Percentiles rank a stretch among this genome's conserved stretches.
phyloP scores from a whole-genome alignment of 2,329 filamentous ascomycete species.

The Harringtonia lauricola region DNA sequence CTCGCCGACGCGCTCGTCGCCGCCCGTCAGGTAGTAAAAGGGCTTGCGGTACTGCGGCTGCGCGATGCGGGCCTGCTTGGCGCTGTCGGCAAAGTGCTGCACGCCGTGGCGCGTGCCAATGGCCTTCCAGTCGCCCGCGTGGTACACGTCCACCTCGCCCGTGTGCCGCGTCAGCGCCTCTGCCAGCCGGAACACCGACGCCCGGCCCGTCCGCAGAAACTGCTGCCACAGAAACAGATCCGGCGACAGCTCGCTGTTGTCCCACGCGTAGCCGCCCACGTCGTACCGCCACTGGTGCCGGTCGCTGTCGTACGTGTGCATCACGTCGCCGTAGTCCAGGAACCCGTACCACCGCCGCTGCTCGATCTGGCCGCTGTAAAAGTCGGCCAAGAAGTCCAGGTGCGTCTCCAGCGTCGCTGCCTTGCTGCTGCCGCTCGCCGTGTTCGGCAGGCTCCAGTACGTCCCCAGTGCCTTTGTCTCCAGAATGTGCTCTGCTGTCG shows the following conservation, averaged over 20 bases:
- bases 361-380: slow-evolving; percentile 43
- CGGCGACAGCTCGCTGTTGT: slow-evolving; percentile 52
- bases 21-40: slow-evolving; percentile 43
- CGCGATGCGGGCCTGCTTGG: slow-evolving; percentile 51
- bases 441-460: slow-evolving; percentile 38
- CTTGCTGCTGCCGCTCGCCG: too few species aligned
- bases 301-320: slow-evolving; percentile 49
- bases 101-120: slow-evolving; percentile 53
- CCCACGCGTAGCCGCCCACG: slow-evolving; percentile 53
- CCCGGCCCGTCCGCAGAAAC: slow-evolving; percentile 46
- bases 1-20: slow-evolving; percentile 44
- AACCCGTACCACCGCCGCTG: slow-evolving; percentile 53
- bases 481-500: slow-evolving; percentile 30
- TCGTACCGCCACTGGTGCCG: slow-evolving; percentile 53
- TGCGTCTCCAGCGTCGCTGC: slow-evolving; percentile 34
- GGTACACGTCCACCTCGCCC: slow-evolving; percentile 51
- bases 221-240: slow-evolving; percentile 53
- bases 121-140: slow-evolving; percentile 44
- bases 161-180: slow-evolving; percentile 48
- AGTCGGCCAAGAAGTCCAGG: slow-evolving; percentile 44
- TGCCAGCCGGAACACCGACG: slow-evolving; percentile 46
- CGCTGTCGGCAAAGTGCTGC: slow-evolving; percentile 49
- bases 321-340: slow-evolving; percentile 50
- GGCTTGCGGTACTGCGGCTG: slow-evolving; percentile 44
- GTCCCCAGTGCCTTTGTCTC: slow-evolving; percentile 41